phyloP scores from a whole-genome alignment of 768 basidiomycete species.

The Phanerochaete carnosa region DNA sequence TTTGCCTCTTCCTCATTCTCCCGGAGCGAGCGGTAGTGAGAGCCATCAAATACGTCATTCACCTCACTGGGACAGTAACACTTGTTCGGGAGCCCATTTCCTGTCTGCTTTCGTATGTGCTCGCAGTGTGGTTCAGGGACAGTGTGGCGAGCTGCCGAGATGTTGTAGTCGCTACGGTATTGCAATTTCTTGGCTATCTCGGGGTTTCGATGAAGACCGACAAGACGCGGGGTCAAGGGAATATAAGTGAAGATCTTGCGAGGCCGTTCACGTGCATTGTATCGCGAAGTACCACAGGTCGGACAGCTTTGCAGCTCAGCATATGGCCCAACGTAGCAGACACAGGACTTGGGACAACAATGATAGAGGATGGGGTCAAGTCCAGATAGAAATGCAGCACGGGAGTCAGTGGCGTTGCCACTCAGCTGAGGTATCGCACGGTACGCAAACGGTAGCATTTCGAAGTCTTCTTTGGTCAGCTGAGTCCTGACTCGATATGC shows the following conservation, averaged over 20 bases:
- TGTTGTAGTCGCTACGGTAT: constrained; percentile 21
- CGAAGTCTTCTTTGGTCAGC: not conserved
- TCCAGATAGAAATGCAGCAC: constrained; percentile 28
- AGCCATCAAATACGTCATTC: not conserved
- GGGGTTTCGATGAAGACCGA: constrained; percentile 17
- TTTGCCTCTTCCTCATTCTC: no score
- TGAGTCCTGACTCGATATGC: not conserved
- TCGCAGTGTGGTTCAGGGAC: not conserved
- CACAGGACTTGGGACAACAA: constrained; percentile 43
- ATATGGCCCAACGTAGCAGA: constrained; percentile 33
- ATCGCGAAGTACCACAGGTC: constrained; percentile 31
- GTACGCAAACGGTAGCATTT: not conserved
- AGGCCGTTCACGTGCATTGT: constrained; percentile 18
- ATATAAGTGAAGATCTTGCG: constrained; percentile 33
- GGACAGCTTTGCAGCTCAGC: constrained; percentile 29
- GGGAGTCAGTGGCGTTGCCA: constrained; percentile 8
- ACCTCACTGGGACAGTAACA: constrained; percentile 3
- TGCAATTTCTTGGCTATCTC: constrained; percentile 21
- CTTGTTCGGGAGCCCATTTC: not conserved
- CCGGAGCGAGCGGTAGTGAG: not conserved
- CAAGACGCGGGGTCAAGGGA: constrained; percentile 36
- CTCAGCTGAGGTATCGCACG: not conserved
- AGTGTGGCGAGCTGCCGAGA: not conserved
- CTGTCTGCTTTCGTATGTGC: not conserved
- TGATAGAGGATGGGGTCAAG: constrained; percentile 33